These are phyloP conservation scores for Trametes cingulata DNA, from an alignment of 768 basidiomycete genomes.

Conservation along the genomic window DNA sequence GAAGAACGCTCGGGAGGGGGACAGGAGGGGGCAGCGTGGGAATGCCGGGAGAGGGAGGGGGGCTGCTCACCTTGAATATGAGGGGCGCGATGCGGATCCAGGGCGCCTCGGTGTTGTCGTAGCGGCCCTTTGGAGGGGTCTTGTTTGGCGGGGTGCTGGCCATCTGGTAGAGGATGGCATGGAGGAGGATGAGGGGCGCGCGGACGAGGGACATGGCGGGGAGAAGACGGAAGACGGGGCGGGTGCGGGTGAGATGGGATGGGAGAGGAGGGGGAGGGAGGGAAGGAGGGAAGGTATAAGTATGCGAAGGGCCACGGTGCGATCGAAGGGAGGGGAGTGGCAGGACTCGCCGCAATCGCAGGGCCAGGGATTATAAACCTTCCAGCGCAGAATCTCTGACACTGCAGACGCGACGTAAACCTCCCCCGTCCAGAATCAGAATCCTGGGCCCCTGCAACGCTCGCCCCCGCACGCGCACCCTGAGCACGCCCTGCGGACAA, in stretches of 20 bases:
- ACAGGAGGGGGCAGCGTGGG: not conserved
- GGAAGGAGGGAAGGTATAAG: not conserved
- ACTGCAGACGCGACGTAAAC: too few species aligned
- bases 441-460: too few species aligned
- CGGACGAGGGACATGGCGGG: constrained; percentile 49
- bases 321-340: not conserved
- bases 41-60: not conserved
- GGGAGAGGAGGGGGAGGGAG: not conserved
- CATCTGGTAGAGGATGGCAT: constrained; percentile 51
- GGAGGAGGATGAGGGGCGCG: constrained; percentile 47
- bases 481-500: too few species aligned
- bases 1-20: not conserved
- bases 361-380: too few species aligned
- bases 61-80: constrained; percentile 49
- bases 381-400: too few species aligned
- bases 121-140: constrained; percentile 49
- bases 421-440: too few species aligned
- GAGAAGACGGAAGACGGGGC: not conserved
- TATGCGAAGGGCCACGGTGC: not conserved
- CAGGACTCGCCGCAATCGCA: too few species aligned
- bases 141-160: constrained; percentile 61
- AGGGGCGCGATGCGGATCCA: constrained; percentile 57
- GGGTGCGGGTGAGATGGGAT: too few species aligned
- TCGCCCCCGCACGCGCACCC: too few species aligned
- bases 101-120: constrained; percentile 52